These are phyloP conservation scores for Chimonanthus salicifolius DNA, from an alignment of 164 flowering plant genomes.

Conservation along the genomic window DNA sequence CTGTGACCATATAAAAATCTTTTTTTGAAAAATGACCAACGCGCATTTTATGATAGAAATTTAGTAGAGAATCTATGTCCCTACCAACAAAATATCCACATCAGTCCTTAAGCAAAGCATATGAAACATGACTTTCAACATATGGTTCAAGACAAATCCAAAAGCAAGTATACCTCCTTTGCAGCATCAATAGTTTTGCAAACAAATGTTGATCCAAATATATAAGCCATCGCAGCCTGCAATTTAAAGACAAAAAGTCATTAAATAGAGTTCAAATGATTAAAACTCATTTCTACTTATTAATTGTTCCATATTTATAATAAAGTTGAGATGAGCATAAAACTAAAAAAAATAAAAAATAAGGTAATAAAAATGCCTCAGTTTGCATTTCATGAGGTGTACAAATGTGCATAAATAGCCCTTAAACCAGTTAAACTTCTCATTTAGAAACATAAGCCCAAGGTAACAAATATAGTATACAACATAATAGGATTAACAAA, in stretches of 20 bases:
- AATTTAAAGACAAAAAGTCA: conserved; percentile 10
- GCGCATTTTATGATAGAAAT: too few relatives aligned
- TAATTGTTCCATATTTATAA: not conserved
- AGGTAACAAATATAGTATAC: too few relatives aligned
- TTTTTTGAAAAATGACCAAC: too few relatives aligned
- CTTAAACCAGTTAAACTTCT: too few relatives aligned
- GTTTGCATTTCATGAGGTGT: too few relatives aligned
- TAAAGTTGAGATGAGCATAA: not conserved
- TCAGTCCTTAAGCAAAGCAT: not conserved
- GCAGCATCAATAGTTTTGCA: conserved; percentile 85
- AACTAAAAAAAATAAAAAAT: not conserved
- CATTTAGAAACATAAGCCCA: too few relatives aligned
- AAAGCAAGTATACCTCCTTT: conserved; percentile 52
- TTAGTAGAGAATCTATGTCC: too few relatives aligned
- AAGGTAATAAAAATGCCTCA: not conserved
- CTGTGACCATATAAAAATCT: too few relatives aligned
- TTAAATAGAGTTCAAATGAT: not conserved
- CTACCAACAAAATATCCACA: too few relatives aligned
- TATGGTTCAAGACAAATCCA: not conserved
- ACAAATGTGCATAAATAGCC: too few relatives aligned
- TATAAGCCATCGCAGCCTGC: conserved; percentile 92
- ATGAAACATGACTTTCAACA: not conserved
- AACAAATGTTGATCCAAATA: conserved; percentile 95
- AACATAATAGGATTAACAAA: too few relatives aligned
- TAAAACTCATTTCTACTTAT: too few relatives aligned